These are phyloP conservation scores for Phytophthora idaei DNA, from an alignment of 352 stramenopile genomes.

Conservation along the genomic window DNA sequence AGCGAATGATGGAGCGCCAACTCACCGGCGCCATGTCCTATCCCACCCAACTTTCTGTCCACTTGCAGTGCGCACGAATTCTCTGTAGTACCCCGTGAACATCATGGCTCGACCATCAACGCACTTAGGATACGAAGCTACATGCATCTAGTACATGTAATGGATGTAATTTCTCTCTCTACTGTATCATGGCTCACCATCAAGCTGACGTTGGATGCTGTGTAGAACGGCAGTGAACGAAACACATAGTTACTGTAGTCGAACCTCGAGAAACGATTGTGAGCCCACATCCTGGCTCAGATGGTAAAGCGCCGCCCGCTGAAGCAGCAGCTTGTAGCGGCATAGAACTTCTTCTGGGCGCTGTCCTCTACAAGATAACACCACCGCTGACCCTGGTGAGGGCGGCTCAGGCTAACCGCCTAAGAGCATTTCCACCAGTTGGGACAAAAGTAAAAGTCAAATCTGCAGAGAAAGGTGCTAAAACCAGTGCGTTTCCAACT, in stretches of 20 bases:
- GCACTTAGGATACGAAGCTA: too few relatives aligned
- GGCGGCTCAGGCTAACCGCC: too few relatives aligned
- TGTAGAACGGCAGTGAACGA: constrained; percentile 8
- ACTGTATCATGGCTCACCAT: background rate
- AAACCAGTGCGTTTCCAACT: too few relatives aligned
- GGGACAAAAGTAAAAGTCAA: too few relatives aligned
- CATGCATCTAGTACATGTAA: too few relatives aligned
- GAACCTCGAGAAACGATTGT: constrained; percentile 10
- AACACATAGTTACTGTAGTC: constrained; percentile 2
- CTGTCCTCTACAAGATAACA: background rate
- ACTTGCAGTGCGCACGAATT: background rate
- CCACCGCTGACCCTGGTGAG: background rate
- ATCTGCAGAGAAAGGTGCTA: too few relatives aligned
- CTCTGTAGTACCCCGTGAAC: constrained; percentile 8
- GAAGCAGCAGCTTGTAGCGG: background rate
- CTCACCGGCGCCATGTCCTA: constrained; percentile 17
- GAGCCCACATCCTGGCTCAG: background rate
- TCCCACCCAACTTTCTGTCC: constrained; percentile 23
- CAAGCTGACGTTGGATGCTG: too few relatives aligned
- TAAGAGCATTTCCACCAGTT: too few relatives aligned
- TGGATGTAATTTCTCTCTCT: too few relatives aligned
- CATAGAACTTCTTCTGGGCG: background rate
- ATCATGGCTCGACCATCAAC: background rate
- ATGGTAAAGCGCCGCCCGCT: background rate
- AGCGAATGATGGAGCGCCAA: constrained; percentile 8